Percentiles rank a stretch among this genome's conserved stretches.
phyloP scores from a whole-genome alignment of 306 rosid species.

The Vigna nakashimae region DNA sequence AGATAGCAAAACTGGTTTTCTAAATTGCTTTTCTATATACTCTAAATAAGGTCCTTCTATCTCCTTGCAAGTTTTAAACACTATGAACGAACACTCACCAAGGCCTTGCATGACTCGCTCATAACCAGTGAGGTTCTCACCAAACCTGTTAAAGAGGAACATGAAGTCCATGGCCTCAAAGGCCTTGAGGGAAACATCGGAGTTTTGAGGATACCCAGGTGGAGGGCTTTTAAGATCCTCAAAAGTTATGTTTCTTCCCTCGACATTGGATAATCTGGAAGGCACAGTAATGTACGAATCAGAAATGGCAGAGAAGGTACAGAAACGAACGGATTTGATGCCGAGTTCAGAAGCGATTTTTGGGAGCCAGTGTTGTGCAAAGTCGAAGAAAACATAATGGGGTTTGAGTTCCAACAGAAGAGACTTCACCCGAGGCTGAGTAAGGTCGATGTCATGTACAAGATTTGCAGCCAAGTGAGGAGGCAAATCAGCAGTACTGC shows the following conservation, averaged over 20 bases:
- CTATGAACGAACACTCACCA: conserved; percentile 39
- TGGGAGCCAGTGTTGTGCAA: conserved; percentile 67
- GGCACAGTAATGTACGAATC: conserved; percentile 49
- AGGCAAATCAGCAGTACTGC: conserved; percentile 52
- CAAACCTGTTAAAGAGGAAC: conserved; percentile 41
- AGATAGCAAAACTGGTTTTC: conserved; percentile 41
- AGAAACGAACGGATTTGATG: conserved; percentile 50
- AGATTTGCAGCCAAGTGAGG: conserved; percentile 41
- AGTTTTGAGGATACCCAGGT: conserved; percentile 45
- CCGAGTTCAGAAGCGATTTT: conserved; percentile 56
- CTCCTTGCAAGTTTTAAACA: conserved; percentile 51
- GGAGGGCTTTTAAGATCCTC: conserved; percentile 53
- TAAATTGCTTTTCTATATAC: conserved; percentile 42
- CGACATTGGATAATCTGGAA: conserved; percentile 30
- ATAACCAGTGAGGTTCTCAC: conserved; percentile 43
- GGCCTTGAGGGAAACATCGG: conserved; percentile 35
- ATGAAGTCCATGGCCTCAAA: conserved; percentile 52
- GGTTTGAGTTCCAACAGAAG: conserved; percentile 55
- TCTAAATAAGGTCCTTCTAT: conserved; percentile 54
- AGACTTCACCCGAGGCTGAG: conserved; percentile 48
- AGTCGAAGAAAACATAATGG: conserved; percentile 56
- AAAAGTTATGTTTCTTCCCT: conserved; percentile 36
- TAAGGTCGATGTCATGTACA: conserved; percentile 46
- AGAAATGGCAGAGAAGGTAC: conserved; percentile 46
- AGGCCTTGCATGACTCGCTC: conserved; percentile 45